Evolutionary conservation across 2,329 filamentous ascomycete species (phyloP).

Genomic region (Arthrobotrys megalospora): DNA sequence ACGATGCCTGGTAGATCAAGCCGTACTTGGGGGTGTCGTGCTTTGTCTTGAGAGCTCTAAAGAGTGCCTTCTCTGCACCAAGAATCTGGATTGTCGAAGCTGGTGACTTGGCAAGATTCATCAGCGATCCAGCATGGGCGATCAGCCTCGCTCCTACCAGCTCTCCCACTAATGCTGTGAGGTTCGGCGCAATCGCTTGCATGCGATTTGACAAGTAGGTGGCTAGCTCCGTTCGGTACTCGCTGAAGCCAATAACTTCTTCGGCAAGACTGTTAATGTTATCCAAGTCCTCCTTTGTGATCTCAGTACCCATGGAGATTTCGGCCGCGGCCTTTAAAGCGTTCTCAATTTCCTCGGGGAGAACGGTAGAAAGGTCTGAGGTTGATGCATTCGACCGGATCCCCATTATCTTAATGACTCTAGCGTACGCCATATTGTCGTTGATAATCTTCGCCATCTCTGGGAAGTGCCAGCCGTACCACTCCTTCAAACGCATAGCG

Average conservation of each 20-base stretch:
- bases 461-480: conserved; percentile 99
- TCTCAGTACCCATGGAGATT: conserved; percentile 98
- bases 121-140: conserved; percentile 91
- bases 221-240: conserved; percentile 89
- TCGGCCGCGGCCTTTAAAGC: conserved; percentile 95
- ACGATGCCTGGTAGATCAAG: conserved; percentile 90
- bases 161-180: conserved; percentile 92
- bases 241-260: conserved; percentile 91
- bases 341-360: conserved; percentile 93
- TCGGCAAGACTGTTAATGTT: conserved; percentile 93
- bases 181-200: conserved; percentile 95
- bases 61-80: conserved; percentile 97
- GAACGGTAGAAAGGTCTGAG: conserved; percentile 86
- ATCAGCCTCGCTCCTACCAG: conserved; percentile 95
- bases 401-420: conserved; percentile 88
- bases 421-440: conserved; percentile 94
- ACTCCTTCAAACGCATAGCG: conserved; percentile 99
- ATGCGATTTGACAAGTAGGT: conserved; percentile 93
- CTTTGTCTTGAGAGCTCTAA: conserved; percentile 98
- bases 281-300: conserved; percentile 89
- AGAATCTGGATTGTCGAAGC: conserved; percentile 98
- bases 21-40: conserved; percentile 99
- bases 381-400: conserved; percentile 85
- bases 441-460: conserved; percentile 97
- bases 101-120: conserved; percentile 94